Conservation (phyloP, 768 basidiomycete genomes). For the Macrolepiota albuminosa region DNA sequence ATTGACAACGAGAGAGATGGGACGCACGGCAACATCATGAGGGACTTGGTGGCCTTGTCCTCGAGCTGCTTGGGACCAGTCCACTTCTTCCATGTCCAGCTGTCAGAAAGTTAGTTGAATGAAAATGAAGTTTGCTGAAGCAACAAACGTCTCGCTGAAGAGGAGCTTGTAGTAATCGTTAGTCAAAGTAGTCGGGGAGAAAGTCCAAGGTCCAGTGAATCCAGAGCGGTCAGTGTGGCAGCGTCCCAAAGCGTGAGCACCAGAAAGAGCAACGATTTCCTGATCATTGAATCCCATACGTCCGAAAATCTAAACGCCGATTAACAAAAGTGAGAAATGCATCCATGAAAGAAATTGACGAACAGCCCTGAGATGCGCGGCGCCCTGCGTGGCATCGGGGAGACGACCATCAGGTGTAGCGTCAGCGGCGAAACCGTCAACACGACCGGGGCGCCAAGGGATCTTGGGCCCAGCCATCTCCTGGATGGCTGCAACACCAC, state of each 20-base stretch:
- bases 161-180: slow-evolving; percentile 88
- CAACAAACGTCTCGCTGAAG: slow-evolving; percentile 71
- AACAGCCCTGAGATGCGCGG: slow-evolving; percentile 79
- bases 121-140: not conserved
- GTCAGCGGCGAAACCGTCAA: slow-evolving; percentile 75
- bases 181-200: slow-evolving; percentile 84
- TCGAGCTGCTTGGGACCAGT: slow-evolving; percentile 87
- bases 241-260: slow-evolving; percentile 94
- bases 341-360: slow-evolving; percentile 16
- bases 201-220: slow-evolving; percentile 92
- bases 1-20: not conserved
- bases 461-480: slow-evolving; percentile 93
- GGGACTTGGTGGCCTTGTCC: slow-evolving; percentile 81
- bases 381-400: slow-evolving; percentile 80
- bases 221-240: slow-evolving; percentile 86
- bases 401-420: slow-evolving; percentile 87
- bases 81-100: slow-evolving; percentile 97
- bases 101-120: slow-evolving; percentile 16
- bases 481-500: slow-evolving; percentile 85
- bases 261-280: slow-evolving; percentile 93
- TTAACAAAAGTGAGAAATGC: not conserved
- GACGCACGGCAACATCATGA: slow-evolving; percentile 95
- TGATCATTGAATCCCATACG: slow-evolving; percentile 97
- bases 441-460: slow-evolving; percentile 90
- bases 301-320: slow-evolving; percentile 62